Evolutionary conservation across 2,329 filamentous ascomycete species (phyloP).

Genomic region (Aspergillus sp.): DNA sequence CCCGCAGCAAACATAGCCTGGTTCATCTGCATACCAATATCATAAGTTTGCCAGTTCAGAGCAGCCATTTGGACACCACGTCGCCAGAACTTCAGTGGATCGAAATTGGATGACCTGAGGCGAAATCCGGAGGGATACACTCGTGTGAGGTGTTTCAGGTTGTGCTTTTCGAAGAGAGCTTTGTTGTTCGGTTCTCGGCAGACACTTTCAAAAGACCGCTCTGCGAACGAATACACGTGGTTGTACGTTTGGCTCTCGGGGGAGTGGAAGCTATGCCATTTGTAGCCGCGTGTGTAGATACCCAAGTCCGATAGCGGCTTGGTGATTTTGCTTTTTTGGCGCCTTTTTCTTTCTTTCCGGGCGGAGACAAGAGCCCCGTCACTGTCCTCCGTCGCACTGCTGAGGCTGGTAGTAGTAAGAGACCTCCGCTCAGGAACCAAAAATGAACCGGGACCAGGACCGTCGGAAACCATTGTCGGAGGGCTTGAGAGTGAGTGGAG

Average conservation of each 20-base stretch:
- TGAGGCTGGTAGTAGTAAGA: constrained; percentile 54
- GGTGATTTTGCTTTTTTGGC: constrained; percentile 77
- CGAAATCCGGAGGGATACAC: constrained; percentile 86
- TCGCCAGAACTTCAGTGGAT: constrained; percentile 90
- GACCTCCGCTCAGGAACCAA: constrained; percentile 54
- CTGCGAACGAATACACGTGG: constrained; percentile 93
- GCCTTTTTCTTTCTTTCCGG: constrained; percentile 60
- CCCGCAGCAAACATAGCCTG: constrained; percentile 96
- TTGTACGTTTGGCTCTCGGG: constrained; percentile 83
- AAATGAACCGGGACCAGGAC: constrained; percentile 41
- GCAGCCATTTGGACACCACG: constrained; percentile 97
- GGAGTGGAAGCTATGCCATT: constrained; percentile 77
- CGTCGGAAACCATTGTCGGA: constrained; percentile 52
- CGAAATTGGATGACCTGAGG: constrained; percentile 87
- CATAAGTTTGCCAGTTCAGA: constrained; percentile 97
- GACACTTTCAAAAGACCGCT: constrained; percentile 80
- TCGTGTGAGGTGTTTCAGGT: constrained; percentile 86
- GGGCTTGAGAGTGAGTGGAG: constrained; percentile 53
- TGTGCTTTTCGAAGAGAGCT: constrained; percentile 79
- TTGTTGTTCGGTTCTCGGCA: constrained; percentile 75
- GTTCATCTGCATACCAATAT: constrained; percentile 92
- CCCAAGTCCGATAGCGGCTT: constrained; percentile 80
- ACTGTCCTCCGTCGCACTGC: constrained; percentile 73
- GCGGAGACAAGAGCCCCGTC: constrained; percentile 58
- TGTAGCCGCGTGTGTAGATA: constrained; percentile 74